Base-by-base conservation (phyloP, 495 filamentous ascomycete genomes). In the Neurospora sp. region DNA sequence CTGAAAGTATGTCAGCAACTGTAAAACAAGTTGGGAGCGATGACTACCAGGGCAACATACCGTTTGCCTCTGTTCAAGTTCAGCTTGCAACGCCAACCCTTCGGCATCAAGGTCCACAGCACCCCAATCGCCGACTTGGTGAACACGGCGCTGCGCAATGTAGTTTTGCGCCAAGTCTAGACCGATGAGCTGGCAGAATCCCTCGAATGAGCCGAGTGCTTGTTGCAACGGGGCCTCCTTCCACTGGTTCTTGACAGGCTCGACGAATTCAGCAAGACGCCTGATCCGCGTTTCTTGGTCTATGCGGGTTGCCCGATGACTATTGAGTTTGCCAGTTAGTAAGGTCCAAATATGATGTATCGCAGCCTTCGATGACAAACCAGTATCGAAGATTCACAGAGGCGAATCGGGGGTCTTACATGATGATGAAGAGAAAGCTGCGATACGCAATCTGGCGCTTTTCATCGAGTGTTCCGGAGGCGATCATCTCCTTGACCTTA, bases 401-500 rank as follows among this genome's bases (percentile, higher is more conserved):
- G 39, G 35, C 37, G 69, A 16, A 27, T 14, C n/a, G 12, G 18
- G n/a, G 8, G 35, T 71, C 82, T 80, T 87, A 92, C 92, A 95
- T 90, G 76, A 99, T 97, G 14, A 96, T 96, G 74, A 98, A 94
- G 4, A 99, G 85, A 81, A 97, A 89, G 77, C 90, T 89, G 85
- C 91, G 88, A 84, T 93, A 86, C 0, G 86, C 85, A 38, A 88
- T 84, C 62, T 88, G 85, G 23, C 88, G 88, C 75, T 92, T 91
- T 76, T 94, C 90, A 77, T 97, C 94, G 8, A 92, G 84, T 18
- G 85, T 89, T 70, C 92, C 91, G 4, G 89, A 87, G 62, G 90
- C 80, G 54, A 93, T 88, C 80, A 98, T 91, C 76, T 94, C 92
- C 73, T 90, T 90, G 72, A 98, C 91, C 78, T 94, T 95, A 7